Evolutionary conservation across 805 yeast genomes (phyloP), one percentile per base, ranked within the genome.

Genomic region (Kluyveromyces wickerhamii): DNA sequence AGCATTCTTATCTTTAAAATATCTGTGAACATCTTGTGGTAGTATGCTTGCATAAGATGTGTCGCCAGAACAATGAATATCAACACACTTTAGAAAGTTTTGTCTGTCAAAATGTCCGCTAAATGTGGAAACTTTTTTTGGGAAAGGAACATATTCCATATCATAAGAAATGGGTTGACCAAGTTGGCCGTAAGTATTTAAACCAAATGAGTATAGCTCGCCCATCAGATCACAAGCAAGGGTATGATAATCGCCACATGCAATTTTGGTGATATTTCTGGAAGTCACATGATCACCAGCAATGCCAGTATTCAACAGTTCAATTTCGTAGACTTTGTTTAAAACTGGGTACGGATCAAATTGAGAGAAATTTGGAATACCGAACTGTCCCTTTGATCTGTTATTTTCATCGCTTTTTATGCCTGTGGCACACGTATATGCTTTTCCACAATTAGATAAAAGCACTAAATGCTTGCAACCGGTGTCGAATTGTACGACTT

Each of bases 131-230:
- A 79, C 51, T 40, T 64, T 63, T 28, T 67, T 71, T 2, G 98
- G 98, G 25, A 76, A 72, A 4, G 94, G 73, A 29, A 79, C 67
- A 28, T 71, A 62, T 47, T 81, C 89, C 12, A 80, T 74, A 39
- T 74, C 74, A 51, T 75, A 75, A 15, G 71, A 65, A 31, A 81
- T 77, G 6, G 76, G 75, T 30, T 74, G 66, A 8, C 89, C 95
- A 36, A 89, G 65, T 50, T 92, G 89, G n/a, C 97, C 97, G 54
- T 62, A 74, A 3, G 73, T 66, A 54, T 89, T 89, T 38, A 73
- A 72, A 16, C 98, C 98, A 74, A 92, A 88, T 2, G 86, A 71
- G 74, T 80, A 82, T n/a, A 86, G 62, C 34, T 67, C 65, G 7
- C 89, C 92, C n/a, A 63, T 49, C 2, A 63, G 47, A 46, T 84